Percentiles rank a stretch among this genome's conserved stretches.
Conservation (phyloP, 768 basidiomycete genomes). For the Tremella fuciformis region DNA sequence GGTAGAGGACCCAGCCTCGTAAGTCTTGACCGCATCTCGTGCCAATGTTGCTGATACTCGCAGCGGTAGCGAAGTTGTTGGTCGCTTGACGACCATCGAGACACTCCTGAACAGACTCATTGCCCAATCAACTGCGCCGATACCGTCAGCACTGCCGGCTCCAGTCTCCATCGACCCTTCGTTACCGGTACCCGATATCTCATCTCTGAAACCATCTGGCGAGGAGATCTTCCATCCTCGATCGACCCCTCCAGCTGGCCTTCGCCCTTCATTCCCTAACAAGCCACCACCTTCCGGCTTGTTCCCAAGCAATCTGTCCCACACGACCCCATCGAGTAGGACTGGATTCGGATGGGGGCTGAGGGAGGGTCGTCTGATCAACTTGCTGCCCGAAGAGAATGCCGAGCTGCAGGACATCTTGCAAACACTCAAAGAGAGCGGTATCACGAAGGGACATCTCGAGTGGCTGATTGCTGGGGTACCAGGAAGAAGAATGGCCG, state of each 20-base stretch:
- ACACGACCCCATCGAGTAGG: slow-evolving; percentile 29
- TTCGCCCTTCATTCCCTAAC: slow-evolving; percentile 22
- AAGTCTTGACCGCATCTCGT: slow-evolving; percentile 13
- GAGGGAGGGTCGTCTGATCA: slow-evolving; percentile 39
- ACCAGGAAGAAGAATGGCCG: slow-evolving; percentile 47
- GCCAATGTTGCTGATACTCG: not conserved
- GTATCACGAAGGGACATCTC: slow-evolving; percentile 49
- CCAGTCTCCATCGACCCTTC: slow-evolving; percentile 20
- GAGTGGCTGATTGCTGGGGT: slow-evolving; percentile 51
- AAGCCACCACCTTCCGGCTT: slow-evolving; percentile 42
- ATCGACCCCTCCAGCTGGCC: slow-evolving; percentile 19
- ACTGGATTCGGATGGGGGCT: slow-evolving; percentile 42
- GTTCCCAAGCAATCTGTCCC: slow-evolving; percentile 33
- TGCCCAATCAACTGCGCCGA: slow-evolving; percentile 20
- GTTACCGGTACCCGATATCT: slow-evolving; percentile 30
- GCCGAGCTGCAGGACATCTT: slow-evolving; percentile 45
- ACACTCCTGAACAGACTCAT: slow-evolving; percentile 42
- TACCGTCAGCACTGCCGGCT: slow-evolving; percentile 10
- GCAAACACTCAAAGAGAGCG: slow-evolving; percentile 50
- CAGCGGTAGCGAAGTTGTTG: slow-evolving; percentile 49
- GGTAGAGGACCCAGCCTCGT: slow-evolving; percentile 48
- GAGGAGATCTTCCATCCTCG: slow-evolving; percentile 47
- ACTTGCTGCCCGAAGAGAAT: slow-evolving; percentile 36
- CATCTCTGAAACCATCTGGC: slow-evolving; percentile 38
- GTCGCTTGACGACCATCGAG: slow-evolving; percentile 50